phyloP scores from a whole-genome alignment of 2,329 filamentous ascomycete species.

The Colletotrichum higginsianum region DNA sequence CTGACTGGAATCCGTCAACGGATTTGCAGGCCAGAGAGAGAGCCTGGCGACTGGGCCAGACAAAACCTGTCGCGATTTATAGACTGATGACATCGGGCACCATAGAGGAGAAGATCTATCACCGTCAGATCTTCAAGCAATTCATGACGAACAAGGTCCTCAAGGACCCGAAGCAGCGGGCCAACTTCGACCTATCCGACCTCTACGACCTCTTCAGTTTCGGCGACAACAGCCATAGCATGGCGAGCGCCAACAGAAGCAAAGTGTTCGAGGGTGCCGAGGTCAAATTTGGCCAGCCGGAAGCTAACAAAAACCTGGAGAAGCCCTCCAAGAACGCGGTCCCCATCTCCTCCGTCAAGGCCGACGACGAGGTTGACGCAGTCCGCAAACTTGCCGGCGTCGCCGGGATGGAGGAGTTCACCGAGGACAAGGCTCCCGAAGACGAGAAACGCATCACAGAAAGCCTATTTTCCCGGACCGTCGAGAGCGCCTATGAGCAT shows the following conservation, averaged over 20 bases:
- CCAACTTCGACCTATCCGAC: constrained; percentile 91
- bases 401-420: constrained; percentile 75
- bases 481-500: constrained; percentile 94
- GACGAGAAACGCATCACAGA: constrained; percentile 87
- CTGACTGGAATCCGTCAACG: constrained; percentile 98
- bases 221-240: constrained; percentile 70
- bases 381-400: constrained; percentile 72
- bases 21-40: constrained; percentile 95
- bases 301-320: constrained; percentile 45
- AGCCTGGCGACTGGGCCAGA: constrained; percentile 96
- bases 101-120: constrained; percentile 99
- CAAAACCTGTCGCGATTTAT: constrained; percentile 95
- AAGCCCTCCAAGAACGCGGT: constrained; percentile 29
- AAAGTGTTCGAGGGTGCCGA: constrained; percentile 91
- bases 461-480: constrained; percentile 88
- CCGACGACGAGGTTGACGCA: constrained; percentile 49
- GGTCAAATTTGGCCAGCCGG: constrained; percentile 60
- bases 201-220: constrained; percentile 93
- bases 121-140: constrained; percentile 98
- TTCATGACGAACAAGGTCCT: constrained; percentile 97
- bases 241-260: constrained; percentile 84
- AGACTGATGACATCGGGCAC: constrained; percentile 98
- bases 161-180: constrained; percentile 92
- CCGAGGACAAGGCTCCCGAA: constrained; percentile 64
- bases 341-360: constrained; percentile 32